A percentile compares a stretch with the other conserved stretches of the same genome.
Conservation (phyloP, 169 alveolate species). For the Plasmodium ovale region DNA sequence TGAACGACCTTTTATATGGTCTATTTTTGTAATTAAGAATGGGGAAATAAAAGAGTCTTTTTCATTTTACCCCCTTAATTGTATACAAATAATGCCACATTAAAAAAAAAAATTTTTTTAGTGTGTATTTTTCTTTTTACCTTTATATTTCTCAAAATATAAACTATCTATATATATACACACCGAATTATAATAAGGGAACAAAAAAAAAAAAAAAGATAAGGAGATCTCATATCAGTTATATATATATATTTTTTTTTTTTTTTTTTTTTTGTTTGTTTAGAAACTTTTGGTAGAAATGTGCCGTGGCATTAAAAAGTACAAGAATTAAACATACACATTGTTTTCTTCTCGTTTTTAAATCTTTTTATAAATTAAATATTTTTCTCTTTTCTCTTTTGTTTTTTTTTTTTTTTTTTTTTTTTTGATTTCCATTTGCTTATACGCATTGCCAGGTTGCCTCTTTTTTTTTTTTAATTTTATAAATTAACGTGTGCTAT, state of each 20-base stretch:
- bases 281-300: conserved; percentile 1
- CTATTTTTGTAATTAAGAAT: conserved; percentile 32
- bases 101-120: too few relatives aligned
- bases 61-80: neutral
- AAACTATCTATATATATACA: conserved; percentile 17
- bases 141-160: conserved; percentile 24
- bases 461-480: conserved; percentile 4
- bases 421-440: neutral
- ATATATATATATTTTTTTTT: neutral
- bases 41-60: conserved; percentile 4
- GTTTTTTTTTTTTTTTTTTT: neutral
- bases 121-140: conserved; percentile 6
- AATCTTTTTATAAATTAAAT: conserved; percentile 5
- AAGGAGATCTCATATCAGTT: neutral
- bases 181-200: conserved; percentile 27
- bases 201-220: conserved; percentile 15
- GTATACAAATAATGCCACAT: neutral
- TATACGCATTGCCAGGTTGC: neutral
- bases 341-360: conserved; percentile 5
- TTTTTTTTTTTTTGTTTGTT: conserved; percentile 6
- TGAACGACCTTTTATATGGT: neutral
- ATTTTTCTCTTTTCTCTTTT: neutral
- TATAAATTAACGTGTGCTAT: neutral
- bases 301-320: conserved; percentile 19
- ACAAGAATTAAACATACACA: neutral